Percentiles rank a stretch among this genome's conserved stretches.
Conservation (phyloP, 352 stramenopile genomes). For the Globisporangium rhizosaccharum region DNA sequence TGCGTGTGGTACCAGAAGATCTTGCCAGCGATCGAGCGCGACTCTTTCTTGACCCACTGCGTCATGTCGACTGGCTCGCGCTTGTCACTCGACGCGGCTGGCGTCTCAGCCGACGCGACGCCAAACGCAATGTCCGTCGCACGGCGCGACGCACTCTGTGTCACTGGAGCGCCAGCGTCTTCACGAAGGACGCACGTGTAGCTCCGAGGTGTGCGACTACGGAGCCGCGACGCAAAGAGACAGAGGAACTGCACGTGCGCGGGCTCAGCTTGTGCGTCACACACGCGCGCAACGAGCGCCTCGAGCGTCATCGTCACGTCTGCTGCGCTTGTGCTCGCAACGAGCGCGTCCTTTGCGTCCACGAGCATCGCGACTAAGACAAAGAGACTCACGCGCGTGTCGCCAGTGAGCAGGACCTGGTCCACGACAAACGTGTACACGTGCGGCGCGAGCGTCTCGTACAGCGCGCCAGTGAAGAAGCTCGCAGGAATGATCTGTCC, state of each 20-base stretch:
- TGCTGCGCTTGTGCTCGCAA: slow-evolving; percentile 21
- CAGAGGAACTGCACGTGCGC: slow-evolving; percentile 54
- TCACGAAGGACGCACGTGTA: slow-evolving; percentile 59
- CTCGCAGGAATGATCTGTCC: slow-evolving; percentile 44
- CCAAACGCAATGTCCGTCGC: slow-evolving; percentile 61
- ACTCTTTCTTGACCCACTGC: slow-evolving; percentile 75
- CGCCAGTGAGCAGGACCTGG: slow-evolving; percentile 66
- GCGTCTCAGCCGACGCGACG: slow-evolving; percentile 12
- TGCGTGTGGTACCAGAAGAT: slow-evolving; percentile 76
- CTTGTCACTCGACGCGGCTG: slow-evolving; percentile 12
- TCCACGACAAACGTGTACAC: slow-evolving; percentile 75
- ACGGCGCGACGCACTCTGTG: slow-evolving; percentile 42
- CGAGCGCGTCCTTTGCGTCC: slow-evolving; percentile 33
- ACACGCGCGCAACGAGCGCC: slow-evolving; percentile 18
- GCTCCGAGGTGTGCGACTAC: slow-evolving; percentile 51
- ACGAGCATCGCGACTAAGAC: slow-evolving; percentile 58
- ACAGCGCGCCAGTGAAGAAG: slow-evolving; percentile 64
- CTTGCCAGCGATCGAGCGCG: slow-evolving; percentile 62
- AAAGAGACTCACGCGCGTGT: slow-evolving; percentile 70
- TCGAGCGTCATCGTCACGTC: slow-evolving; percentile 40
- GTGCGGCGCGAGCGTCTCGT: slow-evolving; percentile 49
- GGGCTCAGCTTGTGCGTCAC: slow-evolving; percentile 25
- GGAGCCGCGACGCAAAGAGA: slow-evolving; percentile 51
- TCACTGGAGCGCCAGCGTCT: slow-evolving; percentile 13
- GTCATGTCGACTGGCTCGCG: slow-evolving; percentile 64